These are phyloP conservation scores for Beauveria sp. DNA, from an alignment of 2,329 filamentous ascomycete species.

Conservation along the genomic window DNA sequence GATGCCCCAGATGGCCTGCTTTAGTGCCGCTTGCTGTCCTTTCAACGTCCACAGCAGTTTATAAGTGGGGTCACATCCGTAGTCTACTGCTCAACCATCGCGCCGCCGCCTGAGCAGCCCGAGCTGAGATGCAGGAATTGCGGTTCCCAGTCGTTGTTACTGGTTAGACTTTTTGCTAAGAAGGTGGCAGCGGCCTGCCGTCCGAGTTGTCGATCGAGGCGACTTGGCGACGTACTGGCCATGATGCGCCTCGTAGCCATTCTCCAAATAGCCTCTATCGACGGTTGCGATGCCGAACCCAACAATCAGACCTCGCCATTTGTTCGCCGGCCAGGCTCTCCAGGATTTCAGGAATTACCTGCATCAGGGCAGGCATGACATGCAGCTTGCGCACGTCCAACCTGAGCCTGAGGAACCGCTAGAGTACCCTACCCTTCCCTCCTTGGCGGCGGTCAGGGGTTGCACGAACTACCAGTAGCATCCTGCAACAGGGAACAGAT, in stretches of 20 bases:
- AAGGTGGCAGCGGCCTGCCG: not conserved
- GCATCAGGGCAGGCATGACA: not conserved
- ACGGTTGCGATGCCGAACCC: not conserved
- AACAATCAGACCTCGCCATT: not conserved
- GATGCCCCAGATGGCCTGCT: conserved; percentile 3
- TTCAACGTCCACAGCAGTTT: not conserved
- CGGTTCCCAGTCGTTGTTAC: not conserved
- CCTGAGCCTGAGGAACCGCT: not conserved
- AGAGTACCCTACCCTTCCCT: not conserved
- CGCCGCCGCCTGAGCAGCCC: not conserved
- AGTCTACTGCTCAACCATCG: not conserved
- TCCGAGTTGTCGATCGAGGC: not conserved
- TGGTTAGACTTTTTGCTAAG: not conserved
- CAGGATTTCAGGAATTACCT: not conserved
- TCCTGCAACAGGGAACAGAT: conserved; percentile 1
- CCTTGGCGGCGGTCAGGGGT: conserved; percentile 6
- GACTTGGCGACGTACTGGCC: not conserved
- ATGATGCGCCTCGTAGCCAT: not conserved
- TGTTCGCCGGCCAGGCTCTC: not conserved
- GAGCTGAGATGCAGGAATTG: not conserved
- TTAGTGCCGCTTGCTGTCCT: not conserved
- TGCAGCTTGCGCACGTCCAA: not conserved
- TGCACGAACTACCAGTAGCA: not conserved
- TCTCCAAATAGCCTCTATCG: not conserved
- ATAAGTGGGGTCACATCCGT: not conserved